Base-by-base conservation (phyloP, 2,329 filamentous ascomycete species). In the Talaromyces sp. region DNA sequence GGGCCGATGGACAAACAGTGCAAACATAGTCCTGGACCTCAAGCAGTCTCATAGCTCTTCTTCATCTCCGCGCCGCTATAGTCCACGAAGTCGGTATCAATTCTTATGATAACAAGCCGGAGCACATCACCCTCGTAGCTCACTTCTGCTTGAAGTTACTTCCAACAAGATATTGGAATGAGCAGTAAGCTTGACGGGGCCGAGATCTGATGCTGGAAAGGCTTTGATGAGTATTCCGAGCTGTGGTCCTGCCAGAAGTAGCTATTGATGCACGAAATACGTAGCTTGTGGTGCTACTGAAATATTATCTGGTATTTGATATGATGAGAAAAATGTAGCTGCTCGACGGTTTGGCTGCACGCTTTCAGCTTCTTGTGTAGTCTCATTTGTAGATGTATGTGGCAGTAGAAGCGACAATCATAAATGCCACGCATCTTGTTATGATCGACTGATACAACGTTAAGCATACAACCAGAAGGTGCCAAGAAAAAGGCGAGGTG, bases 1-100 rank as follows among this genome's bases (percentile, higher is more conserved):
- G 58, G 62, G 16, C 62, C 62, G 58, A 0, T 3, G 31, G 48
- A 37, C 62, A 63, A 63, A 63, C 62, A 57, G 6, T 61, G 52
- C 62, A 63, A 61, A 63, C 58, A n/a, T 18, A 60, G 31, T 33
- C 42, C 58, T 60, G 40, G 33, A 14, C 54, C 35, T 28, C 14
- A 0, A 31, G 25, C 12, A 48, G 16, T 44, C 42, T 46, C 9
- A 6, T 21, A 48, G 21, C 12, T 48, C 44, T 46, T 21, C 42
- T 25, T 48, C 23, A 12, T 28, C 2, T 28, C 23, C 28, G 14
- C 28, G 5, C 23, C 14, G 16, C 14, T 6, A 48, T 12, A 25
- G 28, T 3, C 12, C 28, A 16, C 23, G 9, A 23, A 23, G 21
- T 44, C 21, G n/a, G 18, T 21, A 3, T 11, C 25, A 9, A 31